Conservation (phyloP, 2,329 filamentous ascomycete genomes). For the Verticillium nonalfalfae region DNA sequence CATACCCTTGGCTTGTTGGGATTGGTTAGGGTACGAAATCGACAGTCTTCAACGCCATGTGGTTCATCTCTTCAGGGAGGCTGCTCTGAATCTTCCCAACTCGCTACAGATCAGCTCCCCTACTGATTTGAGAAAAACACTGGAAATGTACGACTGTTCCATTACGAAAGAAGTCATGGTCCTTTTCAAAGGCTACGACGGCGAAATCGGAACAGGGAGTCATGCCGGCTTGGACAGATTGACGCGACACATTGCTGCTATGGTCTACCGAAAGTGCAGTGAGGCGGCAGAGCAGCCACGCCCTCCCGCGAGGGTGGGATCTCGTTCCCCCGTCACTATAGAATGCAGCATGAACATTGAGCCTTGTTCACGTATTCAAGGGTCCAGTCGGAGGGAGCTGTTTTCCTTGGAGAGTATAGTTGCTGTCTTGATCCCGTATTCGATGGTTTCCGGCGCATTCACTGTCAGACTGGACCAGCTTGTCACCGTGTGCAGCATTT, state of each 20-base stretch:
- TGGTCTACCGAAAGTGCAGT: neutral
- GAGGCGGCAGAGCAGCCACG: neutral
- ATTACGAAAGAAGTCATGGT: neutral
- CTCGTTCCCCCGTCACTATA: neutral
- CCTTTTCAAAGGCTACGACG: neutral
- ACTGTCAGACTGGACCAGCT: neutral
- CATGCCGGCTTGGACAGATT: neutral
- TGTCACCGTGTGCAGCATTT: neutral
- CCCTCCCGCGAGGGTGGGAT: neutral
- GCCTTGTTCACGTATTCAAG: neutral
- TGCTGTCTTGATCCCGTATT: neutral
- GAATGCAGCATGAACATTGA: neutral
- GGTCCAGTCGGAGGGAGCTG: neutral
- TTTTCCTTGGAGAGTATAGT: neutral
- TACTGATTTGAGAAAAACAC: neutral
- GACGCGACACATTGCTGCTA: neutral
- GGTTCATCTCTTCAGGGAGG: neutral
- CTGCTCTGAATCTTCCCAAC: neutral
- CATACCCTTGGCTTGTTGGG: no score
- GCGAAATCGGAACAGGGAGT: neutral
- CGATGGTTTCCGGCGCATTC: neutral
- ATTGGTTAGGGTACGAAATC: neutral
- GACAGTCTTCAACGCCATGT: neutral
- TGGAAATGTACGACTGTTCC: neutral
- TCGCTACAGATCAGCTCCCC: neutral